Conservation (phyloP, 2,329 filamentous ascomycete genomes). For the Arthroderma sp. region DNA sequence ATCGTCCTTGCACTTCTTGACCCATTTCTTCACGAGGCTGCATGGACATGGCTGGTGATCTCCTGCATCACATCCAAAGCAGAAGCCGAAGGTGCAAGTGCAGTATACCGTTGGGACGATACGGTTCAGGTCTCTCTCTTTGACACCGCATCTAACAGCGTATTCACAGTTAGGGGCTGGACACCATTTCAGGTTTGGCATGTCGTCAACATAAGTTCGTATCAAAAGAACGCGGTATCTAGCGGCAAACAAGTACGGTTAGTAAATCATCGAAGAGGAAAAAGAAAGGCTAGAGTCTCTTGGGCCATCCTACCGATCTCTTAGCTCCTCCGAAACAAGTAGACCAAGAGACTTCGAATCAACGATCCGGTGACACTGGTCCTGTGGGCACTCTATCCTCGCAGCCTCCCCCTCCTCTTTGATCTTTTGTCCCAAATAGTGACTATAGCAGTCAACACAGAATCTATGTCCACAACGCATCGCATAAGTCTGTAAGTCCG, state of each 20-base stretch:
- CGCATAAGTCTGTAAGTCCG: conserved; percentile 68
- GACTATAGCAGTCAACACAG: conserved; percentile 81
- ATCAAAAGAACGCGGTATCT: conserved; percentile 80
- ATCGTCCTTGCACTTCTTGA: conserved; percentile 97
- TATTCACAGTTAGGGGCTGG: conserved; percentile 95
- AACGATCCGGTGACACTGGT: conserved; percentile 78
- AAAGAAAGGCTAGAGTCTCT: conserved; percentile 11
- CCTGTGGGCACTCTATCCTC: conserved; percentile 82
- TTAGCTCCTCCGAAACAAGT: conserved; percentile 49
- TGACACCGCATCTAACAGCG: conserved; percentile 76
- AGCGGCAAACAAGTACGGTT: conserved; percentile 9
- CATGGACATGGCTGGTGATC: conserved; percentile 95
- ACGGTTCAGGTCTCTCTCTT: conserved; percentile 71
- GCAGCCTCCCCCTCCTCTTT: conserved; percentile 90
- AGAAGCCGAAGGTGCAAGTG: conserved; percentile 74
- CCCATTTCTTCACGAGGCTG: conserved; percentile 79
- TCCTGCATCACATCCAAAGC: conserved; percentile 79
- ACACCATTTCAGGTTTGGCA: conserved; percentile 92
- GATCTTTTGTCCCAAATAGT: conserved; percentile 88
- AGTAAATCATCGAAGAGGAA: conserved; percentile 8
- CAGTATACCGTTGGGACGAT: conserved; percentile 87
- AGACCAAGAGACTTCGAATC: conserved; percentile 79
- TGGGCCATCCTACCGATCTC: conserved; percentile 37
- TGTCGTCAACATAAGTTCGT: conserved; percentile 93
- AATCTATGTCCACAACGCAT: conserved; percentile 93